A percentile compares a stretch with the other conserved stretches of the same genome.
Evolutionary conservation across 345 rosid species (phyloP).

Genomic region (Noccaea bulbosa): DNA sequence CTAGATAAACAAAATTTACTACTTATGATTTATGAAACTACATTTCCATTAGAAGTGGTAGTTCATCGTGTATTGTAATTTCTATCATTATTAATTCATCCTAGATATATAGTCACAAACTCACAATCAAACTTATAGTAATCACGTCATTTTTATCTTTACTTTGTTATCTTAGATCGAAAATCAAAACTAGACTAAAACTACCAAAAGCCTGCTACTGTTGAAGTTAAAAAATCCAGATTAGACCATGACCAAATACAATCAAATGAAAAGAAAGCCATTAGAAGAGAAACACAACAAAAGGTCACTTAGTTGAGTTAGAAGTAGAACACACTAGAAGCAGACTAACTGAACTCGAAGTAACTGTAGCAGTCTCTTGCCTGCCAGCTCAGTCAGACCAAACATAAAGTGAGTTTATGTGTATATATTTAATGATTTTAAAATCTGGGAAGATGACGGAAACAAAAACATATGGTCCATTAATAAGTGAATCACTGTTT

Average conservation of each 20-base stretch:
- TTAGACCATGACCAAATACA: neutral
- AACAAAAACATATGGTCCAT: slow-evolving; percentile 30
- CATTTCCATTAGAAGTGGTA: too few relatives aligned
- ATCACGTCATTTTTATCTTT: neutral
- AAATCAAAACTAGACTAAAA: too few relatives aligned
- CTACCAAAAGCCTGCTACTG: too few relatives aligned
- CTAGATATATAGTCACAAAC: neutral
- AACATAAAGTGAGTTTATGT: slow-evolving; percentile 14
- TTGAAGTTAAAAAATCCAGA: neutral
- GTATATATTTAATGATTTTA: slow-evolving; percentile 15
- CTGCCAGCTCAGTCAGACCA: slow-evolving; percentile 32
- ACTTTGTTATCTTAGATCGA: neutral
- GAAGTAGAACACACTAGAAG: neutral
- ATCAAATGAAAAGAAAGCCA: neutral
- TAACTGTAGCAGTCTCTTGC: slow-evolving; percentile 22
- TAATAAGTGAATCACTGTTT: slow-evolving; percentile 36
- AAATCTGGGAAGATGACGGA: slow-evolving; percentile 10
- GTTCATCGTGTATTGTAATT: too few relatives aligned
- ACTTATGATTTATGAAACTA: too few relatives aligned
- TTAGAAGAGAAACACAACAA: neutral
- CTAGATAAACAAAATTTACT: neutral
- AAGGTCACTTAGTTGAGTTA: neutral
- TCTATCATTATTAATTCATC: too few relatives aligned
- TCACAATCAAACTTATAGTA: neutral
- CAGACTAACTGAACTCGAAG: neutral